Base-by-base conservation (phyloP, 2,329 filamentous ascomycete species). In the Acephala macrosclerotiorum region DNA sequence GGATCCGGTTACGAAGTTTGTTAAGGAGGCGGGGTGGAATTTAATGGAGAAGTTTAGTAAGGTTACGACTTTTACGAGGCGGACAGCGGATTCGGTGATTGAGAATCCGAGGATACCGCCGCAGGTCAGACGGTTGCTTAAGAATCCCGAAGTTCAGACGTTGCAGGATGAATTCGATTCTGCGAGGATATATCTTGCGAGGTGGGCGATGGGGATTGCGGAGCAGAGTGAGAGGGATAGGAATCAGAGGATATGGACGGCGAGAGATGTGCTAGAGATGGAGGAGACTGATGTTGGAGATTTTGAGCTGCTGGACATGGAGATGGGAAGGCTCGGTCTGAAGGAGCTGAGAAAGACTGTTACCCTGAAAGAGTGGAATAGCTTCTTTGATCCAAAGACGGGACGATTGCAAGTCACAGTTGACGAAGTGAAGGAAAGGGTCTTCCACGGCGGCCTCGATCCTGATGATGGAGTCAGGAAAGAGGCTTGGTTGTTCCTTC, bases 131-230 rank as follows among this genome's bases (percentile, higher is more conserved):
- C 87, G 93, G 59, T 78, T 99, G 72, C 87, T 99, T 78, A 90
- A 89, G 75, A 97, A 96, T 70, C 94, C 94, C 0, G 94, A 99
- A 75, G 94, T 99, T 0, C 94, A 97, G 80, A 97, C 92, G 0
- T 79, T 99, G 25, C 94, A 97, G 76, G 94, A 98, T 66, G 96
- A 99, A 76, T 99, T 97, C 73, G 96, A 99, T 81, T 97, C 94
- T 74, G 96, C 96, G 3, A 87, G 96, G 70, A 85, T 99, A 66
- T 99, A 99, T 76, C 84, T 99, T 45, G 96, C 96, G 25, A 86
- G 96, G 69, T 99, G 96, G 96, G 96, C 96, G 2, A 98, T 99
- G 96, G 94, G 94, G 8, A 97, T 99, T 70, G 94, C 96, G 0
- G 96, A 99, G 77, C 96, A 99, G 80, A 95, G 94, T 73, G 96